Conservation (phyloP, 2,329 filamentous ascomycete genomes). For the Cryphonectria radicalis region DNA sequence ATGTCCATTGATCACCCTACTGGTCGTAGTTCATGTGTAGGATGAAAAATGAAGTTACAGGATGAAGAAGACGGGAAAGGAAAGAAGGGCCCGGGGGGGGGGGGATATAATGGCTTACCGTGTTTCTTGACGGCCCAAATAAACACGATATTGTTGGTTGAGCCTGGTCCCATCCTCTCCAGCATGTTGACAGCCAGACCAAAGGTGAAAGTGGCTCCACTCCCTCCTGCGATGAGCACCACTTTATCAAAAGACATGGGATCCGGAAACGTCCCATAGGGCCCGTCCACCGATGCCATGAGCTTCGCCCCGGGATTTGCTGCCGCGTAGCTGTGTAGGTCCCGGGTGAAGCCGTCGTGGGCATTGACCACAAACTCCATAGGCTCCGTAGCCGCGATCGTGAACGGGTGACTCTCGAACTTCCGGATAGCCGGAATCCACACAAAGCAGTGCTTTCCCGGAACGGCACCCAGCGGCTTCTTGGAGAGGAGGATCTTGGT, state of each 20-base stretch:
- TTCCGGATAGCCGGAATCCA: conserved; percentile 64
- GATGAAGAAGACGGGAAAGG: neutral
- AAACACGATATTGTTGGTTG: conserved; percentile 48
- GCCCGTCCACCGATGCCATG: conserved; percentile 59
- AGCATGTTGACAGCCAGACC: conserved; percentile 53
- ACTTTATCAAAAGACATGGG: conserved; percentile 58
- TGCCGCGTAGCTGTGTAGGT: conserved; percentile 56
- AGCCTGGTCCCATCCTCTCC: conserved; percentile 44
- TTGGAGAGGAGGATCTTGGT: conserved; percentile 60
- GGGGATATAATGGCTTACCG: conserved; percentile 42
- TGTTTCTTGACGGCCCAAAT: conserved; percentile 54
- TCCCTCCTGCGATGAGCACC: conserved; percentile 64
- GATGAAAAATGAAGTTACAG: neutral
- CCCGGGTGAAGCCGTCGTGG: conserved; percentile 62
- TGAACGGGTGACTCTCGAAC: conserved; percentile 67
- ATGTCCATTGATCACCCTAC: neutral
- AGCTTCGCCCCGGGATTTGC: conserved; percentile 54
- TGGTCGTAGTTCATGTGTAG: neutral
- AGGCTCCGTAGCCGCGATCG: conserved; percentile 56
- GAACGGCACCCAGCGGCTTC: conserved; percentile 48
- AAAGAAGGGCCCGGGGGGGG: neutral
- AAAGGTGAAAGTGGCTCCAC: conserved; percentile 63
- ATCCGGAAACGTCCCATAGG: conserved; percentile 61
- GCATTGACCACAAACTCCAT: conserved; percentile 63
- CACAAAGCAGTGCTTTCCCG: conserved; percentile 66